Base-by-base conservation (phyloP, 1,284 basidiomycete species). In the Pisolithus thermaeus region DNA sequence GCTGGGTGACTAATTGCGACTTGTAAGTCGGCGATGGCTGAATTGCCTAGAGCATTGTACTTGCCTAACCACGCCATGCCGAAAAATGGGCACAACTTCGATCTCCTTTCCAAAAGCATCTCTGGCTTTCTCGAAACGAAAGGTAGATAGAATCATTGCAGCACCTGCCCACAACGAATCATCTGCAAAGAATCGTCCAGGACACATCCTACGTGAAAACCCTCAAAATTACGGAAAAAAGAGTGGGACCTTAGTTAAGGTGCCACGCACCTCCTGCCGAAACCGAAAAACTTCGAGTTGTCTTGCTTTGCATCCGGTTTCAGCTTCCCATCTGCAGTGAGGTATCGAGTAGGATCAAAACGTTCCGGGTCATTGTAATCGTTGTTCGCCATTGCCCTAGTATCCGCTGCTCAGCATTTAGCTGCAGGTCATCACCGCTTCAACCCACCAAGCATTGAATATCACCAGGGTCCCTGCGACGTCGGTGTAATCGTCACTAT, bases 341-440 rank as follows among this genome's bases (percentile, higher is more conserved):
- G 41, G 27, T 43, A 78, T 22, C 77, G 62, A 40, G 71, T 68
- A 1, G 77, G 78, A 44, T 66, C 60, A 58, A 80, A 79, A 3
- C 74, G 70, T n/a, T 76, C 62, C 1, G 70, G 68, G 58, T 73
- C 78, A 3, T 66, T 43, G 1, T 55, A 51, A 12, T 66, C 54
- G 56, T 78, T 69, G 39, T 72, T 71, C 52, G 71, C 55, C 42
- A 79, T 71, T 7, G 69, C 70, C 76, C 75, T 75, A 52, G 6
- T 14, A 23, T 11, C 38, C 37, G 16, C 20, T 12, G 47, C 25
- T 38, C 25, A 11, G 3, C 14, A 7, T 42, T 37, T 23, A n/a
- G 22, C n/a, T 14, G 35, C 3, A 3, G 1, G 37, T 7, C 27
- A 2, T 11, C 47, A 5, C 38, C 39, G 32, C 5, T 8, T 32